Base-by-base conservation (phyloP, 768 basidiomycete genomes). In the Tylopilus subfusipes region DNA sequence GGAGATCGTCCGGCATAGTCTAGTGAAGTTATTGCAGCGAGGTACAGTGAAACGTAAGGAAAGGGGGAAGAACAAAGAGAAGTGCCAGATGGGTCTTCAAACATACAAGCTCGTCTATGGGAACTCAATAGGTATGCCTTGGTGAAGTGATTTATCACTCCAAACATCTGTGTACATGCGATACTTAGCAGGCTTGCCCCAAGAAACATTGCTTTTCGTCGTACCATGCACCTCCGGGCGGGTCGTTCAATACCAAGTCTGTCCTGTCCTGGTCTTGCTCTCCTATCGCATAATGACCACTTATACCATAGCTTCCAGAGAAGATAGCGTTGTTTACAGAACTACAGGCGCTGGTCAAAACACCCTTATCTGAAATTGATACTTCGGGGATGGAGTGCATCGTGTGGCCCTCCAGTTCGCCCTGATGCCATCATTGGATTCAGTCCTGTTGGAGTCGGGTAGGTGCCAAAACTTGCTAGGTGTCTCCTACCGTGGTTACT, bases 151-250 rank as follows among this genome's bases (percentile, higher is more conserved):
- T 25, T 49, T 45, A 14, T 43, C 22, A 19, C 12, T 49, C 25
- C 11, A 9, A 21, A 2, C 19, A 39, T 25, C 1, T 9, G 8
- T 16, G 21, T 36, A 4, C 3, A n/a, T 33, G 22, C 19, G 39
- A 43, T 40, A 18, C 10, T 10, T n/a, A 59, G 48, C 12, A 19
- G 47, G 16, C 7, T 38, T 52, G 0, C 49, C 55, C 27, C 43
- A 48, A 45, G 86, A 88, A 63, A 90, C 88, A 0, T 63, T 92
- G 1, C 82, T 94, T 65, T 93, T 82, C 64, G 84, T 86, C 2
- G 77, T 87, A 30, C 87, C 89, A 0, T 86, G 84, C 60, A 90
- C 89, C 0, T 93, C 90, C 0, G 90, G 85, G 0, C 76, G 82
- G 9, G 88, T 92, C 0, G 82, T 83, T 13, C 71, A 76, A n/a